Conservation (phyloP, 345 rosid species). For the Aquilaria malaccensis region DNA sequence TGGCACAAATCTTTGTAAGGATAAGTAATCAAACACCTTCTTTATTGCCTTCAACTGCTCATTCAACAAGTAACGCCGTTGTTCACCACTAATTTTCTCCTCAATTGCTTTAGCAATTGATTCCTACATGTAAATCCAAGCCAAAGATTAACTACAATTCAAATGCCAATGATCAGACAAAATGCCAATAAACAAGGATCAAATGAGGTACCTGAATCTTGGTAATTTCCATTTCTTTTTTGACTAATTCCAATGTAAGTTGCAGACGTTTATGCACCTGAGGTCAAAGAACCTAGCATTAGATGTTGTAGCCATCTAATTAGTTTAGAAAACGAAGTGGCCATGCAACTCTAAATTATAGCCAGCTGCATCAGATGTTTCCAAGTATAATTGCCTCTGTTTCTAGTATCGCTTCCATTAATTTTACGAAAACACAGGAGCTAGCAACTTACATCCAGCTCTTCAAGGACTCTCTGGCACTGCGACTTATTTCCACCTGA, state of each 20-base stretch:
- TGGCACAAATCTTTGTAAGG: not conserved
- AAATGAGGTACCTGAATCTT: constrained; percentile 71
- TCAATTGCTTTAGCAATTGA: constrained; percentile 97
- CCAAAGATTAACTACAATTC: not conserved
- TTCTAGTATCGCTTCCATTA: too few relatives aligned
- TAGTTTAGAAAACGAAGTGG: not conserved
- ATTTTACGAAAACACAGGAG: not conserved
- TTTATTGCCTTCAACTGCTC: constrained; percentile 99
- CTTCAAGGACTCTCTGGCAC: constrained; percentile 91
- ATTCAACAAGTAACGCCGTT: constrained; percentile 91
- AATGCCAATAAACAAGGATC: constrained; percentile 2
- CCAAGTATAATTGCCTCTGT: not conserved
- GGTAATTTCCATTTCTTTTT: constrained; percentile 97
- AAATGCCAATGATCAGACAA: constrained; percentile 10
- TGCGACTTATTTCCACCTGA: constrained; percentile 86
- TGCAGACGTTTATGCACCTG: constrained; percentile 91
- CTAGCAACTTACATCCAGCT: constrained; percentile 76
- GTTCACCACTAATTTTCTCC: constrained; percentile 98
- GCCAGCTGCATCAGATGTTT: not conserved
- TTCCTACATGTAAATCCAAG: constrained; percentile 45
- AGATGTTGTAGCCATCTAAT: not conserved
- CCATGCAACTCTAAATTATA: not conserved
- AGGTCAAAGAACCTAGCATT: constrained; percentile 4
- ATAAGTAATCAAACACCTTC: constrained; percentile 47
- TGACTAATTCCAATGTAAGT: constrained; percentile 77